These are phyloP conservation scores for Cutaneotrichosporon cutaneum DNA, from an alignment of 1,284 basidiomycete genomes.

Conservation along the genomic window DNA sequence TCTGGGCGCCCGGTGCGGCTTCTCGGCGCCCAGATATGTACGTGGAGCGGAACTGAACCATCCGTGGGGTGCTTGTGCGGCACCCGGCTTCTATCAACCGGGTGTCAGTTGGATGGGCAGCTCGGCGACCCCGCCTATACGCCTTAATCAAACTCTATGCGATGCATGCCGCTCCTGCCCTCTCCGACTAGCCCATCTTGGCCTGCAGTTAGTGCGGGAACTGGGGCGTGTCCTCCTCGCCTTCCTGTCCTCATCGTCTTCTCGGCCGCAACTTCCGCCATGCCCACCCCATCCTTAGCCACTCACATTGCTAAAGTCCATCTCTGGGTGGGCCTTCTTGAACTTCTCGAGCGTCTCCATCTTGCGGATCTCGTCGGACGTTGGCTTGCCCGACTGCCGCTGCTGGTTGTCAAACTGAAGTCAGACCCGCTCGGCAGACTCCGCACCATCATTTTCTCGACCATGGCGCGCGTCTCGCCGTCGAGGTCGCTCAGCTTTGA, in stretches of 20 bases:
- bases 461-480: slow-evolving; percentile 76
- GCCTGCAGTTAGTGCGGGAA: slow-evolving; percentile 15
- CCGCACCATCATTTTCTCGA: slow-evolving; percentile 99
- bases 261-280: too few relatives aligned
- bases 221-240: too few relatives aligned
- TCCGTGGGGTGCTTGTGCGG: too few relatives aligned
- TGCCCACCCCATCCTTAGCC: too few relatives aligned
- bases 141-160: neutral
- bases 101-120: too few relatives aligned
- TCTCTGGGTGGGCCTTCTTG: slow-evolving; percentile 83
- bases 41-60: neutral
- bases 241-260: too few relatives aligned
- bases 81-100: too few relatives aligned
- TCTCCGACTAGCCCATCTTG: slow-evolving; percentile 23
- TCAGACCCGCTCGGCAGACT: slow-evolving; percentile 13
- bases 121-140: too few relatives aligned
- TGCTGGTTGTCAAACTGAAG: slow-evolving; percentile 93
- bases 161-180: neutral
- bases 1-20: too few relatives aligned
- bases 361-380: slow-evolving; percentile 86
- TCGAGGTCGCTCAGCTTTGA: slow-evolving; percentile 96
- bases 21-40: too few relatives aligned
- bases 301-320: slow-evolving; percentile 93
- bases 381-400: slow-evolving; percentile 94
- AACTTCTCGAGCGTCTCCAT: slow-evolving; percentile 86